Evolutionary conservation across 257 asterid species (phyloP), one percentile per base, ranked within the genome.

Genomic region (Vinca minor): DNA sequence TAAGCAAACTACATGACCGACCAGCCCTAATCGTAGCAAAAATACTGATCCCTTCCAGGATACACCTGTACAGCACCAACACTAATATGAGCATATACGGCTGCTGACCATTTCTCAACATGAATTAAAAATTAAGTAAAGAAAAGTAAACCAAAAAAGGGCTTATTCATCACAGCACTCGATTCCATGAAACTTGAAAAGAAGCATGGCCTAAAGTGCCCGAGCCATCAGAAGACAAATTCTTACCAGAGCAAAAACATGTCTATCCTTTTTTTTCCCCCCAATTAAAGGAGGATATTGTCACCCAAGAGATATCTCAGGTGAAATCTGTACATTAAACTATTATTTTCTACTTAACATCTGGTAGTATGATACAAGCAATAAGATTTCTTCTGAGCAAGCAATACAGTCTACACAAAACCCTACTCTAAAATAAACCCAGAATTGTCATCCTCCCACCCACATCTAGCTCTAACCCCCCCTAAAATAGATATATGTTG

Each of bases 281-380:
- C 44, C 29, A 31, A 44, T 36, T 41, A 45, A 54, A 18, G 0
- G 5, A 13, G 38, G 9, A 26, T 54, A n/a, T n/a, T n/a, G n/a
- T n/a, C n/a, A n/a, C n/a, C n/a, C n/a, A n/a, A n/a, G n/a, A n/a
- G n/a, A n/a, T n/a, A n/a, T n/a, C n/a, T 6, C 23, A 59, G 54
- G 21, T 61, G 26, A 68, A 56, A 68, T 66, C 63, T 74, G 68
- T 74, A 69, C 74, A 64, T 34, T 31, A 58, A 54, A 68, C 67
- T 50, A 62, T 49, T 35, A 41, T 39, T 58, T 42, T 63, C 47
- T 36, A 39, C 31, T 23, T 18, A 57, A 46, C 45, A 35, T 18
- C 69, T 53, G 59, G 62, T 52, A 49, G 32, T 28, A n/a, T n/a
- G n/a, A 62, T 63, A 74, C 68, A 74, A 6, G 54, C 69, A 77